These are phyloP conservation scores for Pleurotus sapidus DNA, from an alignment of 768 basidiomycete genomes.

Conservation along the genomic window DNA sequence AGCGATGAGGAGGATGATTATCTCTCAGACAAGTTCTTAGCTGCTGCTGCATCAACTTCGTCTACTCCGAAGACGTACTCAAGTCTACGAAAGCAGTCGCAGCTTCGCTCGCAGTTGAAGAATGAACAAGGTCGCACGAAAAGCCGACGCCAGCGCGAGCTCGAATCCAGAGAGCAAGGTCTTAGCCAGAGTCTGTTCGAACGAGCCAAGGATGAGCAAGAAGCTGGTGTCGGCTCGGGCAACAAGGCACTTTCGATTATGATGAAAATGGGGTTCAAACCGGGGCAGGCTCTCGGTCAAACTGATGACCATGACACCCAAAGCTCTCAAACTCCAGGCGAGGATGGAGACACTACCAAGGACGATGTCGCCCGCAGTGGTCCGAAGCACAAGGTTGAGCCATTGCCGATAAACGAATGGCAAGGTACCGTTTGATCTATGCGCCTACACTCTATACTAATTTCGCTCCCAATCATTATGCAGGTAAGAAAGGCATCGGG, in stretches of 20 bases:
- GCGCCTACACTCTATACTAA: constrained; percentile 1
- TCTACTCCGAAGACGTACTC: constrained; percentile 60
- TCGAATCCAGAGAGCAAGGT: constrained; percentile 75
- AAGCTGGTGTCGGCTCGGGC: constrained; percentile 43
- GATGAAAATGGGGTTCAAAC: constrained; percentile 93
- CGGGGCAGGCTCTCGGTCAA: constrained; percentile 74
- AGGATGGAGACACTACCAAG: constrained; percentile 2
- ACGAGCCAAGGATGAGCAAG: constrained; percentile 63
- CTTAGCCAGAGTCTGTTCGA: constrained; percentile 81
- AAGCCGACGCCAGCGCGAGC: constrained; percentile 64
- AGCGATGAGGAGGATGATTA: constrained; percentile 87
- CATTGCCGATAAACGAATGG: constrained; percentile 80
- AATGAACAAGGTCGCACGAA: constrained; percentile 68
- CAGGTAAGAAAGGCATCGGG: constrained; percentile 81
- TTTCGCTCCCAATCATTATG: constrained; percentile 9
- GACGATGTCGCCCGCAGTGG: neutral
- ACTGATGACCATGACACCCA: constrained; percentile 19
- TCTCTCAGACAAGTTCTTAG: constrained; percentile 83
- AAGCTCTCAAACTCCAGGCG: neutral
- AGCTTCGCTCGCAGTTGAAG: constrained; percentile 53
- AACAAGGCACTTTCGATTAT: constrained; percentile 87
- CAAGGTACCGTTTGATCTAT: constrained; percentile 43
- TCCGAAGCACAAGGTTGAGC: constrained; percentile 52
- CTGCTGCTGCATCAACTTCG: constrained; percentile 32
- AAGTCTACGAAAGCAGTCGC: constrained; percentile 66